A percentile compares a stretch with the other conserved stretches of the same genome.
Conservation (phyloP, 257 asterid species). For the Forsythia viridissima region DNA sequence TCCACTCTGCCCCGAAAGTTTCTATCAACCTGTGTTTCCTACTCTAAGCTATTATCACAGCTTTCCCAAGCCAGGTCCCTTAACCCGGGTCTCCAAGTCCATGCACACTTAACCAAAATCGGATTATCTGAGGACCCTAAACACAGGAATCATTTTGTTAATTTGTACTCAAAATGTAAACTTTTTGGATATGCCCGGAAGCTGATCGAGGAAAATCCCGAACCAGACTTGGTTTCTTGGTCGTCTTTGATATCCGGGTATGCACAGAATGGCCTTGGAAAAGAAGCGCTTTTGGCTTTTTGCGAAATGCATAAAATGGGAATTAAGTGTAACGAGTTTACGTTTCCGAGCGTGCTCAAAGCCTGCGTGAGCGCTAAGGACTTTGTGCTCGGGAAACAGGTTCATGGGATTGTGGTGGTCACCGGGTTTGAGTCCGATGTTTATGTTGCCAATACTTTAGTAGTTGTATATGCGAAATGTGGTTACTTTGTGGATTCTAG, state of each 20-base stretch:
- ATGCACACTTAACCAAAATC: slow-evolving; percentile 52
- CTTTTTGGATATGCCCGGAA: slow-evolving; percentile 49
- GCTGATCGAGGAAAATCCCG: slow-evolving; percentile 57
- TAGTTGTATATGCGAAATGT: slow-evolving; percentile 67
- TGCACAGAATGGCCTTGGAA: slow-evolving; percentile 56
- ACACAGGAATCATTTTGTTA: slow-evolving; percentile 57
- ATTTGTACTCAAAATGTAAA: slow-evolving; percentile 56
- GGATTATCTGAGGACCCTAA: slow-evolving; percentile 38
- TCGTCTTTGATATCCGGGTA: slow-evolving; percentile 78
- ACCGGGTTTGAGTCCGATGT: slow-evolving; percentile 67
- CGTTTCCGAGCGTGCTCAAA: slow-evolving; percentile 77
- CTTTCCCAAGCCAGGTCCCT: slow-evolving; percentile 48
- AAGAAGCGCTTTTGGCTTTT: slow-evolving; percentile 59
- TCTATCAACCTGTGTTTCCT: slow-evolving; percentile 38
- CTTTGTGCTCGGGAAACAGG: slow-evolving; percentile 55
- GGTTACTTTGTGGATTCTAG: slow-evolving; percentile 50
- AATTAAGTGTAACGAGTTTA: slow-evolving; percentile 57
- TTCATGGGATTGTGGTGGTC: slow-evolving; percentile 59
- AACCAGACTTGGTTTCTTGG: slow-evolving; percentile 76
- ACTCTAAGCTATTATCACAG: slow-evolving; percentile 54
- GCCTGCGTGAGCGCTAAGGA: slow-evolving; percentile 53
- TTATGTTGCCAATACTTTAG: slow-evolving; percentile 66
- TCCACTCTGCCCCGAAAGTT: slow-evolving; percentile 11
- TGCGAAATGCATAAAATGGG: slow-evolving; percentile 59
- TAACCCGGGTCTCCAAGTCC: slow-evolving; percentile 57